phyloP scores from a whole-genome alignment of 1,284 basidiomycete genomes.

The Cutaneotrichosporon cavernicola region DNA sequence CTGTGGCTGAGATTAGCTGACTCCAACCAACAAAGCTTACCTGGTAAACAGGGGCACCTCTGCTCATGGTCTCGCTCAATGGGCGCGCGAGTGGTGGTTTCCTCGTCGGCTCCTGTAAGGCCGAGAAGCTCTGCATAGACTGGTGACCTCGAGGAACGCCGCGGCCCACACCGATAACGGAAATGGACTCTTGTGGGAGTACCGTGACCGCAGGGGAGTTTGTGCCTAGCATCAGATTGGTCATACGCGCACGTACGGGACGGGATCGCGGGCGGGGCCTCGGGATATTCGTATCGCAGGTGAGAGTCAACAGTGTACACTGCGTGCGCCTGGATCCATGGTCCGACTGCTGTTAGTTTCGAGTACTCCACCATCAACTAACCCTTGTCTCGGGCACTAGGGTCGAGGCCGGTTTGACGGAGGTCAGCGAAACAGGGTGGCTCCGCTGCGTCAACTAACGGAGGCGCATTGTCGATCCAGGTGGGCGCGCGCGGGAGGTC shows the following conservation, averaged over 20 bases:
- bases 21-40: not conserved
- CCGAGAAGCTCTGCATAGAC: constrained; percentile 31
- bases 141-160: constrained; percentile 2
- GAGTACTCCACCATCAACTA: not conserved
- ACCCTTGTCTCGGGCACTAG: constrained; percentile 6
- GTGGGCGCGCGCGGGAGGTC: not conserved
- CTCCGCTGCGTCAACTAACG: not conserved
- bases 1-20: not conserved
- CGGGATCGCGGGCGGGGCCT: not conserved
- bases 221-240: not conserved
- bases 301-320: not conserved
- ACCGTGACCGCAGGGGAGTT: not conserved
- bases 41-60: not conserved
- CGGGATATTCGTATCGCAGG: not conserved
- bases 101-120: not conserved
- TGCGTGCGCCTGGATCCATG: not conserved
- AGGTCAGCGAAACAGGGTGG: constrained; percentile 1
- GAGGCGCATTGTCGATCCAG: not conserved
- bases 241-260: not conserved
- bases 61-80: not conserved
- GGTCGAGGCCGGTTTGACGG: not conserved
- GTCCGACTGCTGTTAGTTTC: not conserved
- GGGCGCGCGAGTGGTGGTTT: not conserved
- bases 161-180: constrained; percentile 1
- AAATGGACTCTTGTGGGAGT: constrained; percentile 2